phyloP scores from a whole-genome alignment of 305 asterid species.

The Rubia tinctorum region DNA sequence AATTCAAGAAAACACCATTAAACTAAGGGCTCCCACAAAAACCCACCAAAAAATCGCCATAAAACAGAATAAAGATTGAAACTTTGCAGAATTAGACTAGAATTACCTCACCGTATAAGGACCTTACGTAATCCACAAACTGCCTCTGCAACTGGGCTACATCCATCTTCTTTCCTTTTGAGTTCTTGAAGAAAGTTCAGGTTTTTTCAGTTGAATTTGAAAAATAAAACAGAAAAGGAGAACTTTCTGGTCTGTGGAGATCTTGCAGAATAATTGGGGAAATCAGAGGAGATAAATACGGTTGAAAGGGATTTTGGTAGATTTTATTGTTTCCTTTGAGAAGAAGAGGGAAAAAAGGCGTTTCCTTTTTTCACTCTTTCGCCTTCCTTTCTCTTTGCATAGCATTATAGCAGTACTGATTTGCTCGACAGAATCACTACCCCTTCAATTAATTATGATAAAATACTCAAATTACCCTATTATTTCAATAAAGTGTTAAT shows the following conservation, averaged over 20 bases:
- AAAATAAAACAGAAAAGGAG: conserved; percentile 9
- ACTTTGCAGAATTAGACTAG: background rate
- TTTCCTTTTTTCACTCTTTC: background rate
- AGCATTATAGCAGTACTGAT: conserved; percentile 17
- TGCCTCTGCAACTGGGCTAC: conserved; percentile 58
- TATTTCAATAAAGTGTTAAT: no score
- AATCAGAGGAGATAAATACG: conserved; percentile 32
- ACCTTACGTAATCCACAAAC: conserved; percentile 44
- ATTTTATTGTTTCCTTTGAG: conserved; percentile 18
- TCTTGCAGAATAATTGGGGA: conserved; percentile 27
- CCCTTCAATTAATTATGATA: conserved; percentile 22
- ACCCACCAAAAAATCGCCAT: background rate
- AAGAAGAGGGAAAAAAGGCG: conserved; percentile 8
- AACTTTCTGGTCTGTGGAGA: conserved; percentile 24
- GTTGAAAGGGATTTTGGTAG: conserved; percentile 31
- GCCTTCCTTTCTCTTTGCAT: conserved; percentile 28
- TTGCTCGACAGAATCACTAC: conserved; percentile 18
- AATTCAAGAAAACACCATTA: conserved; percentile 1
- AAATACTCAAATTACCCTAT: no score
- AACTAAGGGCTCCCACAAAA: background rate
- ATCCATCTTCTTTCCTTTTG: conserved; percentile 39
- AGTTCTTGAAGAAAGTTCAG: background rate
- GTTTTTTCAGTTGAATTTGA: background rate
- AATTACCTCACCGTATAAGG: conserved; percentile 57
- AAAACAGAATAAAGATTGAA: background rate